These are phyloP conservation scores for Leccinum ochraceum DNA, from an alignment of 768 basidiomycete species.

Conservation along the genomic window DNA sequence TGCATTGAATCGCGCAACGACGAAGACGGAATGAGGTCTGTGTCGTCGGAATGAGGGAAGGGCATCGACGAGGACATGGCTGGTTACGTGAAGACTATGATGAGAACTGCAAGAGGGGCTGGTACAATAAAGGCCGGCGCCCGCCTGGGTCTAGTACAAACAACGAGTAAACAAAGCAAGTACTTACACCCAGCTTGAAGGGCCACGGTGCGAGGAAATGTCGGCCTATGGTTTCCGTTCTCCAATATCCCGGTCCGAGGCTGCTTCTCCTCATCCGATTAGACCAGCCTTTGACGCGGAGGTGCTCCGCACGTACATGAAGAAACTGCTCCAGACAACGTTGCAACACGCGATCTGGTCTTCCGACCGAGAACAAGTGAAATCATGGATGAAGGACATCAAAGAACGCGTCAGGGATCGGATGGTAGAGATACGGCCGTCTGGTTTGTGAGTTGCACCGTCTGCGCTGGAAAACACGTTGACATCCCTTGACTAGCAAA, in stretches of 20 bases:
- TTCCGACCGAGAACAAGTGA: slow-evolving; percentile 69
- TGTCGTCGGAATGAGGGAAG: slow-evolving; percentile 51
- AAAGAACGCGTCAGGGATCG: slow-evolving; percentile 83
- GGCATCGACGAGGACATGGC: slow-evolving; percentile 63
- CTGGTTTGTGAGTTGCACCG: slow-evolving; percentile 67
- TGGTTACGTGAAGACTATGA: background rate
- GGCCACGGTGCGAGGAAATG: slow-evolving; percentile 17
- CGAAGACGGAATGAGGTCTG: slow-evolving; percentile 40
- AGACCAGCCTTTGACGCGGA: slow-evolving; percentile 69
- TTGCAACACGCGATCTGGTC: slow-evolving; percentile 65
- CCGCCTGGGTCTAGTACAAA: slow-evolving; percentile 18
- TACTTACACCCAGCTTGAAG: background rate
- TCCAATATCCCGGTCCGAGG: slow-evolving; percentile 58
- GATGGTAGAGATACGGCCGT: slow-evolving; percentile 81
- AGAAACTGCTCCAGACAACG: slow-evolving; percentile 73
- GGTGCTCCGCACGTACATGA: slow-evolving; percentile 75
- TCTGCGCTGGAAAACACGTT: slow-evolving; percentile 11
- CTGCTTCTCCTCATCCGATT: slow-evolving; percentile 47
- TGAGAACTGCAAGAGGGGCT: background rate
- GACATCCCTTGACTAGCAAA: slow-evolving; percentile 53
- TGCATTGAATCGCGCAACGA: slow-evolving; percentile 41
- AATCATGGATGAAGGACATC: slow-evolving; percentile 80
- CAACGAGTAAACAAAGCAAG: slow-evolving; percentile 28
- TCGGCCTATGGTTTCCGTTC: slow-evolving; percentile 53
- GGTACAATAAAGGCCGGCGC: background rate